Base-by-base conservation (phyloP, 805 yeast genomes). In the Wickerhamomyces chaumierensis region DNA sequence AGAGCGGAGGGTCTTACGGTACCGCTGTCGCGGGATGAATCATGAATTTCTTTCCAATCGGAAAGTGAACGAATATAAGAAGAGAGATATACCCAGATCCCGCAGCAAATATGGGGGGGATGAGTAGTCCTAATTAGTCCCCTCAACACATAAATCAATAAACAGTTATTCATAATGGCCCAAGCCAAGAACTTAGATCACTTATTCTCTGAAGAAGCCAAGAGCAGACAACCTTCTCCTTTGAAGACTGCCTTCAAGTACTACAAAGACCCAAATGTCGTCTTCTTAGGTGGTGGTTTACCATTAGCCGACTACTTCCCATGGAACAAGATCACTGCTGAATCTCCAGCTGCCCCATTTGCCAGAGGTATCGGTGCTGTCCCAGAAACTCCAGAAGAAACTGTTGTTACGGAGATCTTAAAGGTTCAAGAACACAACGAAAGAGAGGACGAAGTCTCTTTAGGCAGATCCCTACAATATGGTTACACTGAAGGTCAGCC, bases 271-370 rank as follows among this genome's bases (percentile, higher is more conserved):
- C 95, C 95, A 27, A 75, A 79, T 38, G 68, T 92, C 55, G 78
- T 86, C 40, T 88, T 87, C 56, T 72, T 90, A 40, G 97, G 96
- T 39, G 98, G 97, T 51, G 98, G 98, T 7, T 72, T 90, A 50
- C 98, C 98, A 13, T 65, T 85, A 57, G 66, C 95, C 19, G 90
- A 82, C 46, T 82, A 84, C 62, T 90, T 90, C 72, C 97, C 98
- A 34, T 85, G 90, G 72, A 85, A 87, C 52, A 73, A 76, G 47
- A 58, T 90, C 41, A 57, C 69, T 18, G 80, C 81, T 13, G 75
- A 74, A 40, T 67, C 86, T 6, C 94, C 95, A 40, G 68, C 76
- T 12, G 81, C 92, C 18, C 94, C 95, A 2, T 90, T 87, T 57
- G 52, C 66, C 13, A 68, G 75, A 21, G 96, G 96, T 39, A 81